A percentile compares a stretch with the other conserved stretches of the same genome.
Evolutionary conservation across 345 rosid species (phyloP).

Genomic region (Iberis pinnata): DNA sequence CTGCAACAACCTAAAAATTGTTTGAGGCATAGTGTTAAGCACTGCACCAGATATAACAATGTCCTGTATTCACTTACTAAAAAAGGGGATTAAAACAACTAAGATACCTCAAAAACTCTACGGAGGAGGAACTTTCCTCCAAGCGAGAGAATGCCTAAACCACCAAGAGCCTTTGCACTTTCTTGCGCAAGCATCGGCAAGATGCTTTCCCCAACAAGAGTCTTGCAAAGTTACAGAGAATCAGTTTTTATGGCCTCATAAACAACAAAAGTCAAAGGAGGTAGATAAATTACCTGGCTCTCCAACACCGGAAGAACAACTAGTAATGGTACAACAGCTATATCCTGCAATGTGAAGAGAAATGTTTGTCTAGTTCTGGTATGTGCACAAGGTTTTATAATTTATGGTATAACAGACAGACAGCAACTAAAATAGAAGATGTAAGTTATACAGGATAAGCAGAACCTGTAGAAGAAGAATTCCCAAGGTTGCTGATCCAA

Average conservation of each 20-base stretch:
- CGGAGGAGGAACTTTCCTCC: slow-evolving; percentile 82
- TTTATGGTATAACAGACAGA: neutral
- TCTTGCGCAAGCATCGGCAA: slow-evolving; percentile 90
- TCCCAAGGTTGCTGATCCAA: slow-evolving; percentile 97
- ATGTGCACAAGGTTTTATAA: slow-evolving; percentile 1
- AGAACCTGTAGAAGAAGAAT: slow-evolving; percentile 92
- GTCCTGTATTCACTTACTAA: slow-evolving; percentile 15
- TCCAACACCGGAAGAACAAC: slow-evolving; percentile 91
- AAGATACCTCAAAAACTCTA: slow-evolving; percentile 71
- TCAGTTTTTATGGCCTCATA: neutral
- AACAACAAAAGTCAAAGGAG: neutral
- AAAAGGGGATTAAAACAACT: neutral
- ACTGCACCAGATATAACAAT: slow-evolving; percentile 21
- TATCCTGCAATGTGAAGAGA: slow-evolving; percentile 51
- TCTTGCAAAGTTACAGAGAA: slow-evolving; percentile 33
- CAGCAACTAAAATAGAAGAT: neutral
- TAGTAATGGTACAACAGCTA: slow-evolving; percentile 87
- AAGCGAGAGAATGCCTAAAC: slow-evolving; percentile 83
- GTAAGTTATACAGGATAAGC: slow-evolving; percentile 20
- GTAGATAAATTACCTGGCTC: slow-evolving; percentile 59
- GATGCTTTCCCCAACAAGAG: slow-evolving; percentile 59
- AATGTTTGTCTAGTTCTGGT: neutral
- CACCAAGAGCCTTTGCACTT: slow-evolving; percentile 80
- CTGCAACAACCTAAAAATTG: slow-evolving; percentile 78
- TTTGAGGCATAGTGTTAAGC: slow-evolving; percentile 28